Evolutionary conservation across 1,139 yeast species (phyloP).

Genomic region (Eremothecium coryli): DNA sequence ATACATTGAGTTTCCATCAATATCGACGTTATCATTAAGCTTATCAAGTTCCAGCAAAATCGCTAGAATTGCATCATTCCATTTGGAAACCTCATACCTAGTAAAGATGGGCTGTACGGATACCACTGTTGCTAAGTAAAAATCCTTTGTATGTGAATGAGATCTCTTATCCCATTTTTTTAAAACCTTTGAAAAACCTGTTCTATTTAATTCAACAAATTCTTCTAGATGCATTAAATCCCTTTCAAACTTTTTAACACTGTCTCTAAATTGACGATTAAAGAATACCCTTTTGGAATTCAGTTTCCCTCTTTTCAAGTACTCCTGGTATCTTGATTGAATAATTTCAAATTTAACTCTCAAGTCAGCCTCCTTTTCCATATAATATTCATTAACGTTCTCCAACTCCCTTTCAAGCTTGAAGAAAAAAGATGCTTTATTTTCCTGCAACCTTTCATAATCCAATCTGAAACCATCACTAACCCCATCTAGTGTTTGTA

Average conservation of each 20-base stretch:
- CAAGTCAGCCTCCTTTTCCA: constrained; percentile 82
- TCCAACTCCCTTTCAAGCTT: constrained; percentile 88
- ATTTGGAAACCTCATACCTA: constrained; percentile 72
- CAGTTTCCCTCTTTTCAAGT: constrained; percentile 38
- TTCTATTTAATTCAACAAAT: constrained; percentile 86
- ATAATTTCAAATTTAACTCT: constrained; percentile 70
- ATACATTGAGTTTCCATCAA: constrained; percentile 33
- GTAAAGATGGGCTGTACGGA: constrained; percentile 96
- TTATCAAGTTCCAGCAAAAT: constrained; percentile 79
- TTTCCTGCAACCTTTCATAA: constrained; percentile 68
- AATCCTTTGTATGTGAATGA: constrained; percentile 86
- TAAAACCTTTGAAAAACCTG: constrained; percentile 89
- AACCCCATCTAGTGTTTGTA: constrained; percentile 19
- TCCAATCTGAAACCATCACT: constrained; percentile 20
- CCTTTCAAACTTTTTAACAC: constrained; percentile 79
- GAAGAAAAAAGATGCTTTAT: constrained; percentile 89
- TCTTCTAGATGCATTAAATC: constrained; percentile 84
- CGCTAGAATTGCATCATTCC: constrained; percentile 52
- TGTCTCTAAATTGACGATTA: constrained; percentile 66
- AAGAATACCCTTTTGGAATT: constrained; percentile 47
- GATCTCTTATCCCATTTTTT: constrained; percentile 98
- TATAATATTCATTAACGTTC: constrained; percentile 80
- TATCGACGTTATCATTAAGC: constrained; percentile 72
- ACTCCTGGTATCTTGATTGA: constrained; percentile 60
- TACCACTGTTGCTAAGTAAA: constrained; percentile 84